These are phyloP conservation scores for Blastosporella zonata DNA, from an alignment of 1,284 basidiomycete species.

Conservation along the genomic window DNA sequence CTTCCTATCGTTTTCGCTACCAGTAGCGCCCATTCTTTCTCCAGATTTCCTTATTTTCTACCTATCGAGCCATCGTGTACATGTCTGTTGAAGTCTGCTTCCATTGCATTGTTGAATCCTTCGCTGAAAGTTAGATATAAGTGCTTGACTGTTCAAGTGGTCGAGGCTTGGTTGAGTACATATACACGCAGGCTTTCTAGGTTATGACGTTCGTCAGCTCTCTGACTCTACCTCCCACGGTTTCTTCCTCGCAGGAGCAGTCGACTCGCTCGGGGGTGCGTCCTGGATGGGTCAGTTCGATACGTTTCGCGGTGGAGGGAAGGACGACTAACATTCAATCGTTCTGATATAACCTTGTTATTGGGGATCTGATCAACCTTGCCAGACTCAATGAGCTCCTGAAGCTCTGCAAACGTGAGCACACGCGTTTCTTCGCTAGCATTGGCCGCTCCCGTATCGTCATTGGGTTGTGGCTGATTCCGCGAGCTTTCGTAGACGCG, in stretches of 20 bases:
- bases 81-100: background rate
- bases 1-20: background rate
- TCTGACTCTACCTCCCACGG: conserved; percentile 51
- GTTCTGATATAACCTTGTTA: conserved; percentile 65
- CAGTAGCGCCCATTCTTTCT: background rate
- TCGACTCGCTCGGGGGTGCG: conserved; percentile 52
- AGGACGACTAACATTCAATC: conserved; percentile 50
- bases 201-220: background rate
- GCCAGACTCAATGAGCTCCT: conserved; percentile 66
- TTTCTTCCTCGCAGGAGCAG: conserved; percentile 46
- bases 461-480: background rate
- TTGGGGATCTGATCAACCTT: conserved; percentile 72
- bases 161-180: too few relatives aligned
- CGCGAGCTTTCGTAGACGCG: conserved; percentile 28
- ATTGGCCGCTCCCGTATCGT: background rate
- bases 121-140: too few relatives aligned
- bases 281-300: conserved; percentile 28
- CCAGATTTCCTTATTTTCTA: background rate
- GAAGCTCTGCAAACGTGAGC: conserved; percentile 64
- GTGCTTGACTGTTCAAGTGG: too few relatives aligned
- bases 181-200: too few relatives aligned
- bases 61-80: background rate
- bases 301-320: background rate
- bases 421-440: conserved; percentile 34
- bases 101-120: background rate